phyloP scores from a whole-genome alignment of 108 stramenopile genomes.

The Cafeteria roenbergensis region DNA sequence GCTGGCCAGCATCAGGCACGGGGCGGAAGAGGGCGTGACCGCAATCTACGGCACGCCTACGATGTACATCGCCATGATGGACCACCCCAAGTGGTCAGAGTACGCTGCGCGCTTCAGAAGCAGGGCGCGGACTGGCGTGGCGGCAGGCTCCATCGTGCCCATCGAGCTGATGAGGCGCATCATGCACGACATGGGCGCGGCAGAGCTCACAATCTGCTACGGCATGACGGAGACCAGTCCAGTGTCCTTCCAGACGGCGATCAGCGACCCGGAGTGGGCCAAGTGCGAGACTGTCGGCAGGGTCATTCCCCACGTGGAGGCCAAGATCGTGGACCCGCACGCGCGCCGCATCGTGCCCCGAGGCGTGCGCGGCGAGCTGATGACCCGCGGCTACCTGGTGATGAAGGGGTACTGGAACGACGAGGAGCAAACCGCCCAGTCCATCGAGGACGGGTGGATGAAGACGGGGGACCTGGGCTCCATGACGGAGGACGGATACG shows the following conservation, averaged over 20 bases:
- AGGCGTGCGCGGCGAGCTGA: constrained; percentile 12
- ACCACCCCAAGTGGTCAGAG: background rate
- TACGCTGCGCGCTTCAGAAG: background rate
- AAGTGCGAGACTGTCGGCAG: constrained; percentile 16
- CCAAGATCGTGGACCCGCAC: constrained; percentile 12
- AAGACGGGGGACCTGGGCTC: constrained; percentile 20
- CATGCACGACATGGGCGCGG: background rate
- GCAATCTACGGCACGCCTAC: constrained; percentile 16
- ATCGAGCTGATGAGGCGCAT: constrained; percentile 12
- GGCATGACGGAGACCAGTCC: constrained; percentile 17
- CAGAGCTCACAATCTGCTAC: constrained; percentile 11
- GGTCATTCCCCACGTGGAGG: constrained; percentile 10
- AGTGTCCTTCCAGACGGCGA: constrained; percentile 11
- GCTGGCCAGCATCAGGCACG: background rate
- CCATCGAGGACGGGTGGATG: constrained; percentile 16
- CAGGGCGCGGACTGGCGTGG: constrained; percentile 13
- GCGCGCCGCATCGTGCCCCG: background rate
- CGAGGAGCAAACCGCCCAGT: constrained; percentile 6
- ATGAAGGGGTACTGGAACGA: constrained; percentile 20
- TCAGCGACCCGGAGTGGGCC: background rate
- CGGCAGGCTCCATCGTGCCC: constrained; percentile 15
- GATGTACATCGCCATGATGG: constrained; percentile 13
- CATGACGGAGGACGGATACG: constrained; percentile 18
- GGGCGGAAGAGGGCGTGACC: background rate
- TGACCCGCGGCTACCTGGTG: constrained; percentile 11